Base-by-base conservation (phyloP, 768 basidiomycete genomes). In the Inosperma sp. region DNA sequence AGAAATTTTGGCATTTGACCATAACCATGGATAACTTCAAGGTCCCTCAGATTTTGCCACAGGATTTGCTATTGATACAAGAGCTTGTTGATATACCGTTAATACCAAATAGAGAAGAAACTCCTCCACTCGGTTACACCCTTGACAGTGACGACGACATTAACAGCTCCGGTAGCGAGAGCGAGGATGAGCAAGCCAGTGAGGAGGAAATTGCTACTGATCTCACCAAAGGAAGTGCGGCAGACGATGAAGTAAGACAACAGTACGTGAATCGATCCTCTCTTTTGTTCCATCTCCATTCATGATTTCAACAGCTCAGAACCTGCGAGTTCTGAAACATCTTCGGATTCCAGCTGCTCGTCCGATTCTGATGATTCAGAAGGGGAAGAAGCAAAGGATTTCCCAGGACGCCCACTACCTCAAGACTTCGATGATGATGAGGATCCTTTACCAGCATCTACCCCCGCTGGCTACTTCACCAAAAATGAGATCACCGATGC, bases 141-240 rank as follows among this genome's bases (percentile, higher is more conserved):
- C 22, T 61, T 13, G 64, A 57, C n/a, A n/a, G n/a, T 13, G 66
- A 71, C 9, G 76, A 81, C 47, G 74, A 77, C 59, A 81, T 81
- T 47, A 68, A 72, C 51, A 84, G 82, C 56, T 78, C 82, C 14
- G 73, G 54, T 14, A 58, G 72, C 31, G 71, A 77, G 8, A 56
- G 71, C 35, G 71, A 77, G 16, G 68, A 61, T 52, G 79, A 79
- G 37, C 67, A 65, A 31, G 80, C 75, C 49, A 88, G 86, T 53
- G 86, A 86, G 60, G 80, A 81, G 31, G 88, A 88, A 62, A 81
- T 88, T 37, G 84, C 83, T 54, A 83, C 79, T n/a, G 76, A 76
- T 52, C 74, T 85, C 23, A 72, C 76, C 16, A 42, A 40, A 19
- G 45, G 54, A 16, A 63, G 61, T 19, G 54, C 62, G 14, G 56